These are phyloP conservation scores for Boechera stricta DNA, from an alignment of 345 rosid species.

Conservation along the genomic window DNA sequence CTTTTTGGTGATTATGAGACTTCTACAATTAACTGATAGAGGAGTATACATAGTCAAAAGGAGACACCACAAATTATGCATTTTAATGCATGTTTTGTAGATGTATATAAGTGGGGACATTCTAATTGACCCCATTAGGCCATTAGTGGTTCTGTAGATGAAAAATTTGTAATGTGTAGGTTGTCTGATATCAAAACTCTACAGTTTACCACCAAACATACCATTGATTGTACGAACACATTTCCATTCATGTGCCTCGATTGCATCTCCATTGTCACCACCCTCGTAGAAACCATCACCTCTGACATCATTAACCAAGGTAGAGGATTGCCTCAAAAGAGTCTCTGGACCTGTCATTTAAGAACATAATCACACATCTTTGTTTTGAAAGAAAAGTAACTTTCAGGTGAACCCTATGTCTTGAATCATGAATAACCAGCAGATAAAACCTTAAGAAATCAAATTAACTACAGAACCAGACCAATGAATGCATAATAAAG, in stretches of 20 bases:
- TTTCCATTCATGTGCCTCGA: slow-evolving; percentile 90
- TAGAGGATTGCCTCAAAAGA: slow-evolving; percentile 77
- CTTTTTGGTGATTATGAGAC: slow-evolving; percentile 24
- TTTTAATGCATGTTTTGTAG: not conserved
- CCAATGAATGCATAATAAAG: slow-evolving; percentile 7
- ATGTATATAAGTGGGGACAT: slow-evolving; percentile 14
- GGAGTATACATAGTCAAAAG: slow-evolving; percentile 11
- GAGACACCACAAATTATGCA: slow-evolving; percentile 4
- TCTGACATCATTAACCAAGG: slow-evolving; percentile 49
- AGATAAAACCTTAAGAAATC: slow-evolving; percentile 12
- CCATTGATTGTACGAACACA: slow-evolving; percentile 89
- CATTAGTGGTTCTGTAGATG: slow-evolving; percentile 1
- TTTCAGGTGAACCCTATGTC: slow-evolving; percentile 3
- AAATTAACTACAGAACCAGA: not conserved
- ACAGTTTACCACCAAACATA: slow-evolving; percentile 37
- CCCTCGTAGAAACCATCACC: slow-evolving; percentile 61
- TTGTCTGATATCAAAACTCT: slow-evolving; percentile 24
- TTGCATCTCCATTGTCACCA: slow-evolving; percentile 84
- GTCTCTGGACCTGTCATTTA: slow-evolving; percentile 75
- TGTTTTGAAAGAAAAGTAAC: slow-evolving; percentile 18
- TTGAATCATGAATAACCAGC: slow-evolving; percentile 24
- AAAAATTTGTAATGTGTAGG: not conserved
- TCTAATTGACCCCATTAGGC: not conserved
- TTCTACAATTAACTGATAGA: slow-evolving; percentile 7
- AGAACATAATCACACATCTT: slow-evolving; percentile 34